phyloP scores from a whole-genome alignment of 2,329 filamentous ascomycete genomes.

The Xylaria sp. region DNA sequence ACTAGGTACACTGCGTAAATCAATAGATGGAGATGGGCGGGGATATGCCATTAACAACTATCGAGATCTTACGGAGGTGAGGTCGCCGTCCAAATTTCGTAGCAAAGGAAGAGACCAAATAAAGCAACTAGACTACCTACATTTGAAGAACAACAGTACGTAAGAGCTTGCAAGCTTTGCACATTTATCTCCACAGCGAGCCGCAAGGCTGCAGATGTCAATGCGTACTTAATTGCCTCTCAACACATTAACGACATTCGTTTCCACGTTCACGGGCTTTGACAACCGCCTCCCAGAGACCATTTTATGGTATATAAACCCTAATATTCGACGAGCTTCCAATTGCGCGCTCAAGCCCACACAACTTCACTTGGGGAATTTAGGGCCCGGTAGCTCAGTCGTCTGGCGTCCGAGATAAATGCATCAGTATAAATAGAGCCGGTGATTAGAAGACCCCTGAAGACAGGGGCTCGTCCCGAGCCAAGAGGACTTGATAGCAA shows the following conservation, averaged over 20 bases:
- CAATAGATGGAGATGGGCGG: no score
- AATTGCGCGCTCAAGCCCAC: conserved; percentile 19
- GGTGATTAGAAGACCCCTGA: background rate
- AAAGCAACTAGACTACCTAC: background rate
- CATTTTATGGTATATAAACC: background rate
- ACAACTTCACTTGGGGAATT: conserved; percentile 2
- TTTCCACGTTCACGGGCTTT: background rate
- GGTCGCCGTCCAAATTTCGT: background rate
- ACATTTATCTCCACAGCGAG: conserved; percentile 1
- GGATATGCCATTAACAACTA: conserved; percentile 2
- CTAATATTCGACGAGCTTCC: background rate
- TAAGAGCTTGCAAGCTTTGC: background rate
- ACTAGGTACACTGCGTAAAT: no score
- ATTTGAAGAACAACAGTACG: background rate
- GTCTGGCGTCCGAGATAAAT: background rate
- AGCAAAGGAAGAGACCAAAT: background rate
- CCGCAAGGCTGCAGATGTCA: conserved; percentile 20
- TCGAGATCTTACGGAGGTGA: conserved; percentile 1
- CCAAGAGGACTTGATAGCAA: no score
- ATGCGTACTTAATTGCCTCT: background rate
- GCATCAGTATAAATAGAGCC: background rate
- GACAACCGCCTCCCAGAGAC: background rate
- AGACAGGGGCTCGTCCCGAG: no score
- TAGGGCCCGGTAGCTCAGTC: conserved; percentile 19
- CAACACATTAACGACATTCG: background rate